Conservation (phyloP, 768 basidiomycete genomes). For the Galerina marginata region DNA sequence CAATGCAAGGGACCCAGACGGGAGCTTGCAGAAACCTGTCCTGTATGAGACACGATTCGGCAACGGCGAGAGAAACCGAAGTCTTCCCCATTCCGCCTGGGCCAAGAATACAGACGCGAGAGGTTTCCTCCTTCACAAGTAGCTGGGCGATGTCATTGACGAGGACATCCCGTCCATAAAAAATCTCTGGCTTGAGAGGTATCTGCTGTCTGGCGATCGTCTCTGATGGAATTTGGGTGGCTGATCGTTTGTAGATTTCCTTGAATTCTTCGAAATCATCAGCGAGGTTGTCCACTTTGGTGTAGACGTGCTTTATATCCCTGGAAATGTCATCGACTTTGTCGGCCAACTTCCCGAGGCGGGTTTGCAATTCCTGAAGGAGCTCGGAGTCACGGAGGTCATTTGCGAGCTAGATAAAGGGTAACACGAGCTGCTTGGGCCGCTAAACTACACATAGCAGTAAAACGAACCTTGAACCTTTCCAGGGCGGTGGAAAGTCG, state of each 20-base stretch:
- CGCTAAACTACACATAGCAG: neutral
- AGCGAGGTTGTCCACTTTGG: neutral
- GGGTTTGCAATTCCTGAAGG: neutral
- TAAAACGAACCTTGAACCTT: constrained; percentile 15
- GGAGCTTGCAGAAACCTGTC: constrained; percentile 15
- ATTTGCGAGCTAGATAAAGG: neutral
- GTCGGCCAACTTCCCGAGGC: neutral
- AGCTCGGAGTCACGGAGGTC: neutral
- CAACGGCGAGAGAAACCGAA: constrained; percentile 37
- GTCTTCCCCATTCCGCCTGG: constrained; percentile 48
- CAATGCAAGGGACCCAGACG: constrained; percentile 41
- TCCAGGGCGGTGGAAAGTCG: constrained; percentile 13
- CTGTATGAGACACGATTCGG: constrained; percentile 25
- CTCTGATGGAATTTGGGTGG: neutral
- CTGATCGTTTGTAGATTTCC: neutral
- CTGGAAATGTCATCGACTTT: neutral
- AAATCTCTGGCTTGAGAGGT: neutral
- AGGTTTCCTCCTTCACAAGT: neutral
- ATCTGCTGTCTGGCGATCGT: neutral
- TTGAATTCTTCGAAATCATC: neutral
- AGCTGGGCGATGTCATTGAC: neutral
- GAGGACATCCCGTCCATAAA: neutral
- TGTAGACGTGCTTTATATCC: neutral
- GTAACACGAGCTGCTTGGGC: neutral
- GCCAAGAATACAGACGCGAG: too few relatives aligned